These are phyloP conservation scores for Fusarium decemcellulare DNA, from an alignment of 2,329 filamentous ascomycete genomes.

Conservation along the genomic window DNA sequence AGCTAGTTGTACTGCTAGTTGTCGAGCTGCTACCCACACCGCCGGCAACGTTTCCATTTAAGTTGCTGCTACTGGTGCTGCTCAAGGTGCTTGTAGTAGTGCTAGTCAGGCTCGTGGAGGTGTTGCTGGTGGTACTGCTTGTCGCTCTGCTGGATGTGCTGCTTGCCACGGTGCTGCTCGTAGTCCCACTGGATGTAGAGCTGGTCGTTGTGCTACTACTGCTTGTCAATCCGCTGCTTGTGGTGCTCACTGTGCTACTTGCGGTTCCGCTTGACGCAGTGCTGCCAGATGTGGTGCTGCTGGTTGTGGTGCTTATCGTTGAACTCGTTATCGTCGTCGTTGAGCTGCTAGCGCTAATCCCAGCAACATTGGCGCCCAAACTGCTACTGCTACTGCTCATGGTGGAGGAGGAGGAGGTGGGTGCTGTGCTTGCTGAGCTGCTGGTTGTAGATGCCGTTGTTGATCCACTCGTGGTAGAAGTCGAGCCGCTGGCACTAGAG, in stretches of 20 bases:
- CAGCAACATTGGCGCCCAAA: too few species aligned
- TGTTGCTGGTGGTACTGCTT: too few species aligned
- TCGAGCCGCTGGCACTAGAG: not conserved
- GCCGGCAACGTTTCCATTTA: not conserved
- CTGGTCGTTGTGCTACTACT: too few species aligned
- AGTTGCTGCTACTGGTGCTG: not conserved
- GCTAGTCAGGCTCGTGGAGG: too few species aligned
- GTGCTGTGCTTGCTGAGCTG: not conserved
- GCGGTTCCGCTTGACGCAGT: not conserved
- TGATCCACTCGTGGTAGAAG: not conserved
- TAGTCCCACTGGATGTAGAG: not conserved
- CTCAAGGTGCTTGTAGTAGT: too few species aligned
- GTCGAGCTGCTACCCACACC: not conserved
- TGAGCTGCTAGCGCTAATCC: not conserved
- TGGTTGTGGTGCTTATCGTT: not conserved
- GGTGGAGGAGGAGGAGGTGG: too few species aligned
- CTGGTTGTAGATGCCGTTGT: not conserved
- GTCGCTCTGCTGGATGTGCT: not conserved
- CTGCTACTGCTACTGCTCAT: too few species aligned
- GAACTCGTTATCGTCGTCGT: too few species aligned
- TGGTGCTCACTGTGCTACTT: not conserved
- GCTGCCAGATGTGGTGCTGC: not conserved
- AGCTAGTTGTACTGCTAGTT: too few species aligned
- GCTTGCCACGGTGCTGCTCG: not conserved
- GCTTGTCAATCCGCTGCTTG: not conserved